A percentile compares a stretch with the other conserved stretches of the same genome.
phyloP scores from a whole-genome alignment of 164 flowering plant genomes.

The Liquidambar formosana region DNA sequence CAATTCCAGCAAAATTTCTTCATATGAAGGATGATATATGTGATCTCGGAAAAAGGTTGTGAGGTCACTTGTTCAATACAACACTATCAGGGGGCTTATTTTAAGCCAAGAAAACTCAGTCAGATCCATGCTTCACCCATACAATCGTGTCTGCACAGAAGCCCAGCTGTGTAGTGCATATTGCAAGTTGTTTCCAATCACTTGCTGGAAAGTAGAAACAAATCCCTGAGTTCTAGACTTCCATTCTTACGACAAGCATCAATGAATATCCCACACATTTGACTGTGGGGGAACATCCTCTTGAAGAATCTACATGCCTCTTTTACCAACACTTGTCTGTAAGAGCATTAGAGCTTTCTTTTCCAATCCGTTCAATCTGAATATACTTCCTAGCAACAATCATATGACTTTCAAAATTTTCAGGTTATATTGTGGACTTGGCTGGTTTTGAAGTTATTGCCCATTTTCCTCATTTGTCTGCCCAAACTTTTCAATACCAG shows the following conservation, averaged over 20 bases:
- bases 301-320: not conserved
- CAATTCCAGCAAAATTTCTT: too few relatives aligned
- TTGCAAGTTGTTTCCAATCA: not conserved
- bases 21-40: too few relatives aligned
- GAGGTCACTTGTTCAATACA: too few relatives aligned
- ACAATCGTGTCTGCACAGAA: not conserved
- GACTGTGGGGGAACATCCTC: too few relatives aligned
- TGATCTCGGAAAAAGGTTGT: too few relatives aligned
- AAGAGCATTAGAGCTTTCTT: not conserved
- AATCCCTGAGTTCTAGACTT: not conserved
- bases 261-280: too few relatives aligned
- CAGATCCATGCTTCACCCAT: too few relatives aligned
- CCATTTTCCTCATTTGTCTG: constrained; percentile 30
- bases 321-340: not conserved
- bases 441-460: constrained; percentile 1
- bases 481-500: constrained; percentile 37
- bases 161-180: not conserved
- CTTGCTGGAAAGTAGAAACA: not conserved
- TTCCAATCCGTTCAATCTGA: not conserved
- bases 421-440: constrained; percentile 2
- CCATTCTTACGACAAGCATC: not conserved
- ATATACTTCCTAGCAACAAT: not conserved
- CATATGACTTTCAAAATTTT: not conserved
- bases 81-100: too few relatives aligned
- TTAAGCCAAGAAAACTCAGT: too few relatives aligned